phyloP scores from a whole-genome alignment of 805 yeast genomes.

The Saturnispora silvae region DNA sequence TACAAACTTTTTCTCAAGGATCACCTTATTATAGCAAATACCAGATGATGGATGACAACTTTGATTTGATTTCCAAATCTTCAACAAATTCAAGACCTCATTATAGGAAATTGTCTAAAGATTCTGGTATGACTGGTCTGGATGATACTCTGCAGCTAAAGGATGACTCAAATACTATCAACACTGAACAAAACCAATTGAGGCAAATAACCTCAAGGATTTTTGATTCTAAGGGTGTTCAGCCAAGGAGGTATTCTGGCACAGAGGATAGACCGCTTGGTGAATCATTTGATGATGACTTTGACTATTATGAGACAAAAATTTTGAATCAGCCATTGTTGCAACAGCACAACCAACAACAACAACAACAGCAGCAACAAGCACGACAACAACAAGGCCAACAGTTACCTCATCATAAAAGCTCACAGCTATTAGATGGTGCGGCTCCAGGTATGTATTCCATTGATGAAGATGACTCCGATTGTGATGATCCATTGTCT shows the following conservation, averaged over 20 bases:
- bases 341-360: no score
- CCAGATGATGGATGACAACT: conserved; percentile 8
- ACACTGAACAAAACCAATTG: conserved; percentile 15
- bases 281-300: conserved; percentile 46
- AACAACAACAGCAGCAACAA: no score
- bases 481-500: conserved; percentile 19
- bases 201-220: conserved; percentile 58
- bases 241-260: conserved; percentile 63
- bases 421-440: no score
- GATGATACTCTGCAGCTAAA: conserved; percentile 6
- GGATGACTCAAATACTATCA: neutral
- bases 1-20: conserved; percentile 1
- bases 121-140: neutral
- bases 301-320: conserved; percentile 14
- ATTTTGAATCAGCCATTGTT: conserved; percentile 6
- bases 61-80: conserved; percentile 16
- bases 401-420: no score
- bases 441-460: no score
- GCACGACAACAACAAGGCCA: no score
- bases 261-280: conserved; percentile 28
- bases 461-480: conserved; percentile 17
- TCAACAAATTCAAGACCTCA: conserved; percentile 15
- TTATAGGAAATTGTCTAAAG: conserved; percentile 9
- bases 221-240: conserved; percentile 64
- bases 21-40: conserved; percentile 7